These are phyloP conservation scores for Ophiocordyceps unilateralis DNA, from an alignment of 2,329 filamentous ascomycete genomes.

Conservation along the genomic window DNA sequence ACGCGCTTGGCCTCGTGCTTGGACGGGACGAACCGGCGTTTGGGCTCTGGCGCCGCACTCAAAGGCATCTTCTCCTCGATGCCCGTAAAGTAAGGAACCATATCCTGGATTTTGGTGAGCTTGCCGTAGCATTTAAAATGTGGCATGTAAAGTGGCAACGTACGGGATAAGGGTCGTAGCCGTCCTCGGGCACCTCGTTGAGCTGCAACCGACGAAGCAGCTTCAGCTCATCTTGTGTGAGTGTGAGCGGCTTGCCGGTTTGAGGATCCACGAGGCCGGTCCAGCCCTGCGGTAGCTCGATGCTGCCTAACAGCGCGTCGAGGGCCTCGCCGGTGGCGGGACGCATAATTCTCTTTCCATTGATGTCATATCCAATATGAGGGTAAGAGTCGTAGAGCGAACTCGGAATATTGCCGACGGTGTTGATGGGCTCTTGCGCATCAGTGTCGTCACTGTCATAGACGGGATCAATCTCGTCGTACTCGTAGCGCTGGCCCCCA, in stretches of 20 bases:
- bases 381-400: constrained; percentile 96
- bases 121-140: not conserved
- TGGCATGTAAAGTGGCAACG: too few species aligned
- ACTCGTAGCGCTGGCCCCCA: constrained; percentile 78
- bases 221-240: constrained; percentile 77
- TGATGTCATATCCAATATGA: constrained; percentile 97
- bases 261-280: constrained; percentile 87
- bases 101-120: constrained; percentile 34
- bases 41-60: constrained; percentile 87
- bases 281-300: constrained; percentile 94
- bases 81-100: constrained; percentile 85
- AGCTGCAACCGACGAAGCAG: constrained; percentile 75
- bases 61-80: constrained; percentile 87
- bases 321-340: constrained; percentile 86
- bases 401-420: constrained; percentile 85
- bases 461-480: constrained; percentile 81
- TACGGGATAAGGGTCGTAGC: constrained; percentile 82
- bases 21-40: constrained; percentile 85
- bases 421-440: constrained; percentile 62
- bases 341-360: constrained; percentile 94
- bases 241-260: constrained; percentile 80
- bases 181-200: constrained; percentile 74
- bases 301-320: constrained; percentile 86
- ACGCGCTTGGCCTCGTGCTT: constrained; percentile 94
- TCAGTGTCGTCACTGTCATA: constrained; percentile 96